These are phyloP conservation scores for Breynia disticha DNA, from an alignment of 441 rosid species.

Conservation along the genomic window DNA sequence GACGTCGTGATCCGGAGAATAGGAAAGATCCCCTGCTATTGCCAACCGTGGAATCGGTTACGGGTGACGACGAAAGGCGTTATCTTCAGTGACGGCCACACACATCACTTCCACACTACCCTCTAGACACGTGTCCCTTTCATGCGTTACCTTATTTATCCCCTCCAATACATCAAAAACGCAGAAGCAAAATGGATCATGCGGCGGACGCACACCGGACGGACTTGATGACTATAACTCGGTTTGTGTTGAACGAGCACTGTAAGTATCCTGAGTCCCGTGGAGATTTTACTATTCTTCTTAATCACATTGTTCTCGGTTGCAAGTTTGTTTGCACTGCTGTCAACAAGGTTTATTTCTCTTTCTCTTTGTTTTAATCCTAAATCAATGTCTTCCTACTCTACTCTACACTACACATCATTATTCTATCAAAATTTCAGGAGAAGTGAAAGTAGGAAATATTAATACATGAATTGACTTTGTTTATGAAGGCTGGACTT, in stretches of 20 bases:
- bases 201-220: slow-evolving; percentile 78
- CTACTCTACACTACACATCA: neutral
- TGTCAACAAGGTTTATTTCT: slow-evolving; percentile 62
- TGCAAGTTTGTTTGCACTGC: slow-evolving; percentile 97
- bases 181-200: slow-evolving; percentile 71
- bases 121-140: slow-evolving; percentile 50
- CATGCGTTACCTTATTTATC: slow-evolving; percentile 9
- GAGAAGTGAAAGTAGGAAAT: too few relatives aligned
- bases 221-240: slow-evolving; percentile 94
- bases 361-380: neutral
- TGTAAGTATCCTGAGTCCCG: slow-evolving; percentile 86
- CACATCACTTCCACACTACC: slow-evolving; percentile 19
- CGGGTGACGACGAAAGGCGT: slow-evolving; percentile 24
- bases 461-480: neutral
- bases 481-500: slow-evolving; percentile 72
- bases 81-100: slow-evolving; percentile 41
- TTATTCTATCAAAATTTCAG: neutral
- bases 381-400: neutral
- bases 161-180: slow-evolving; percentile 25
- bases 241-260: slow-evolving; percentile 80
- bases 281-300: slow-evolving; percentile 90
- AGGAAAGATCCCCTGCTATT: slow-evolving; percentile 5
- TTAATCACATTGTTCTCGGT: slow-evolving; percentile 89
- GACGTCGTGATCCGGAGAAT: slow-evolving; percentile 11
- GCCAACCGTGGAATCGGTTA: slow-evolving; percentile 19